Conservation (phyloP, 164 flowering plant genomes). For the Chimonanthus praecox region DNA sequence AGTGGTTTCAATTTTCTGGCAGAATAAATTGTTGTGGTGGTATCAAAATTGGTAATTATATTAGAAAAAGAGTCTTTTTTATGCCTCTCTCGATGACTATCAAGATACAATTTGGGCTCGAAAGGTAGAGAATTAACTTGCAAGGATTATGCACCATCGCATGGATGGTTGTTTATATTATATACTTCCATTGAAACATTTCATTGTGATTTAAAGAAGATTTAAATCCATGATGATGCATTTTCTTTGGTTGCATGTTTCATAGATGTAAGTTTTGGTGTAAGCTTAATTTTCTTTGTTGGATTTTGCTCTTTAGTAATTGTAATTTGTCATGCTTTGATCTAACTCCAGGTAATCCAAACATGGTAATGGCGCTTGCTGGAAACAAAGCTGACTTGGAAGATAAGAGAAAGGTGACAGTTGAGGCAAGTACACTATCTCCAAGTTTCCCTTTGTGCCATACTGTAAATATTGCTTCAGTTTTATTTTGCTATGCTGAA, state of each 20-base stretch:
- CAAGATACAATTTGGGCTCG: no score
- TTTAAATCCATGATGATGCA: not conserved
- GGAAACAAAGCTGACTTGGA: conserved; percentile 81
- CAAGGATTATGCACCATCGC: not conserved
- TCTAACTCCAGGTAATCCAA: conserved; percentile 55
- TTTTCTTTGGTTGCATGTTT: not conserved
- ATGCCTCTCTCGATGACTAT: not conserved
- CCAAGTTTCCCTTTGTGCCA: not conserved
- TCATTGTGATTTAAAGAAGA: not conserved
- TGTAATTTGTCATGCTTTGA: not conserved
- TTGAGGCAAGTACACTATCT: conserved; percentile 33
- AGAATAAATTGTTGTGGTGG: not conserved
- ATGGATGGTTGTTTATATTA: not conserved
- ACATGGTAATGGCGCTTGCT: conserved; percentile 88
- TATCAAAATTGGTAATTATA: no score
- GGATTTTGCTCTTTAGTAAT: not conserved
- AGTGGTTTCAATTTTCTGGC: not conserved
- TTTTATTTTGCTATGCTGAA: not conserved
- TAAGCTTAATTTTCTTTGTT: not conserved
- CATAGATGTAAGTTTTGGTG: not conserved
- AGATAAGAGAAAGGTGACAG: conserved; percentile 61
- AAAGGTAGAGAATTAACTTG: not conserved
- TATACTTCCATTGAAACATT: no score
- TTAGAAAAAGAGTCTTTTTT: not conserved
- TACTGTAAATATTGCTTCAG: not conserved